Conservation (phyloP, 108 stramenopile species). For the Nannochloropsis oceanica region DNA sequence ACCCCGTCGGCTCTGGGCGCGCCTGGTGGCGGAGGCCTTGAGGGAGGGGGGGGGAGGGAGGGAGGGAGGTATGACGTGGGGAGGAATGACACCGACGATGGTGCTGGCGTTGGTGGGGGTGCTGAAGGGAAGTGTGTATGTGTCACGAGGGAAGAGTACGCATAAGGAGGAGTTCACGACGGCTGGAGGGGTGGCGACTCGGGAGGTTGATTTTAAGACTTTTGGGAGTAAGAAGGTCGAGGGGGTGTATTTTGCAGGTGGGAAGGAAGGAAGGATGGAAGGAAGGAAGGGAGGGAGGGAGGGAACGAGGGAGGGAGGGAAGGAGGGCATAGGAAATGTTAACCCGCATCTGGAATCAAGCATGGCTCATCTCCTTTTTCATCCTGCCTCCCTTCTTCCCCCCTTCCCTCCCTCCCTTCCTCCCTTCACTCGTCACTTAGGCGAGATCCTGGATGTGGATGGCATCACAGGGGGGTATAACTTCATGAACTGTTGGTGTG, state of each 20-base stretch:
- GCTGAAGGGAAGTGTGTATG: not conserved
- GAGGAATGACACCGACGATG: not conserved
- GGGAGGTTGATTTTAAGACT: conserved; percentile 57
- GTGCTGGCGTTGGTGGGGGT: not conserved
- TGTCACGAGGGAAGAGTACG: conserved; percentile 43
- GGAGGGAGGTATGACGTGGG: not conserved
- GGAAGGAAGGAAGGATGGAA: not conserved
- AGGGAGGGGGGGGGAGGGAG: not conserved
- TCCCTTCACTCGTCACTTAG: not conserved
- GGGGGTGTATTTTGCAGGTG: conserved; percentile 50
- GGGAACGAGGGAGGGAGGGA: too few relatives aligned
- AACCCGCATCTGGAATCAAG: not conserved
- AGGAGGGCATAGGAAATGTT: not conserved
- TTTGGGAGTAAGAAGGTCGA: conserved; percentile 55
- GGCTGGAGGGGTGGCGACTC: conserved; percentile 59
- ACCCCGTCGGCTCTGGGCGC: not conserved
- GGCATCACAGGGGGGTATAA: conserved; percentile 76
- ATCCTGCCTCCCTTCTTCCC: not conserved
- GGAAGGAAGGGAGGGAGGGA: not conserved
- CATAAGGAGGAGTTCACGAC: conserved; percentile 91
- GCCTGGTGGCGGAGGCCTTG: not conserved
- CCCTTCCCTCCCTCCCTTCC: not conserved
- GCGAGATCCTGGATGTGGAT: conserved; percentile 70
- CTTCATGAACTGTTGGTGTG: conserved; percentile 73
- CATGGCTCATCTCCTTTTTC: not conserved